A percentile compares a stretch with the other conserved stretches of the same genome.
These are phyloP conservation scores for Closterium sp. DNA, from an alignment of 139 green algal genomes.

Conservation along the genomic window DNA sequence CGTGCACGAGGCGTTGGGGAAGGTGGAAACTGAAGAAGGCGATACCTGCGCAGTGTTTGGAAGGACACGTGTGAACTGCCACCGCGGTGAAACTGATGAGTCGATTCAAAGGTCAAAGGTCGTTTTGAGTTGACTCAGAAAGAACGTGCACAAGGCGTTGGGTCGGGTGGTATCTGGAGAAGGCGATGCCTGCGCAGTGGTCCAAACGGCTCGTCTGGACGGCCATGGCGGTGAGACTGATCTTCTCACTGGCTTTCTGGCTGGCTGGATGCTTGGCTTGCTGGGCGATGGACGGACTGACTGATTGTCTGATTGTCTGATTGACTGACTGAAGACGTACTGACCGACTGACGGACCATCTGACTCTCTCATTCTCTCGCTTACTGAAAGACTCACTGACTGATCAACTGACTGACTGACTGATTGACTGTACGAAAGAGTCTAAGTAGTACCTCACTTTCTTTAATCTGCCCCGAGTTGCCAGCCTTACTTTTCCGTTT, in stretches of 20 bases:
- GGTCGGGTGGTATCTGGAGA: constrained; percentile 60
- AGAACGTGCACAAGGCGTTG: constrained; percentile 27
- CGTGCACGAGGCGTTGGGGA: constrained; percentile 44
- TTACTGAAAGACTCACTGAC: too few species aligned
- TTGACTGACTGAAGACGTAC: neutral
- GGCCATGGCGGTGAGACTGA: constrained; percentile 25
- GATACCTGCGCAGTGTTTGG: constrained; percentile 61
- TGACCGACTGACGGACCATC: neutral
- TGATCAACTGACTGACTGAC: too few species aligned
- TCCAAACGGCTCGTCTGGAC: constrained; percentile 69
- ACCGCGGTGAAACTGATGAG: constrained; percentile 20
- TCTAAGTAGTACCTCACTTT: too few species aligned
- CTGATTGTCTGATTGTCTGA: neutral
- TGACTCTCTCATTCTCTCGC: too few species aligned
- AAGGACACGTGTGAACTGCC: constrained; percentile 67
- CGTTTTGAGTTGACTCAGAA: too few species aligned
- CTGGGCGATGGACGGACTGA: neutral
- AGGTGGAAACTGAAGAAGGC: constrained; percentile 58
- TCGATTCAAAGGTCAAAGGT: neutral
- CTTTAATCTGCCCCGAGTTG: neutral
- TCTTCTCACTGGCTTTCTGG: too few species aligned
- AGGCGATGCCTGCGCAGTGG: constrained; percentile 60
- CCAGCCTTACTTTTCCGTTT: too few species aligned
- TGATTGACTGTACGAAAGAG: too few species aligned
- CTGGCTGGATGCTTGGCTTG: neutral